Conservation (phyloP, 495 filamentous ascomycete species). For the Amorphotheca resinae region DNA sequence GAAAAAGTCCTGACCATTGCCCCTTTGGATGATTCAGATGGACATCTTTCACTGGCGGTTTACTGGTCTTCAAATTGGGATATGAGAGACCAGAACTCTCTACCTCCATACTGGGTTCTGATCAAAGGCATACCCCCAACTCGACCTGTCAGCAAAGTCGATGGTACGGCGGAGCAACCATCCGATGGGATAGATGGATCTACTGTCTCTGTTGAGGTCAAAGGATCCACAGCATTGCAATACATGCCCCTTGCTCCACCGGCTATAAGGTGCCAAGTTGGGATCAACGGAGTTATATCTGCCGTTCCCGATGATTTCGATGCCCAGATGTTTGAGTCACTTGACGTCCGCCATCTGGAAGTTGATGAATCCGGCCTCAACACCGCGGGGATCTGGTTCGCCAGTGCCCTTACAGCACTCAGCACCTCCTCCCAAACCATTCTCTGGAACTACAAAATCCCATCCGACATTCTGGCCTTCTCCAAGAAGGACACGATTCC, state of each 20-base stretch:
- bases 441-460: slow-evolving; percentile 50
- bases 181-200: neutral
- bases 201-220: neutral
- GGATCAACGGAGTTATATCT: slow-evolving; percentile 10
- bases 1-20: slow-evolving; percentile 42
- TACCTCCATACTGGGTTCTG: slow-evolving; percentile 47
- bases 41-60: slow-evolving; percentile 43
- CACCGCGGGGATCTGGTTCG: slow-evolving; percentile 44
- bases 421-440: slow-evolving; percentile 37
- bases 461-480: slow-evolving; percentile 37
- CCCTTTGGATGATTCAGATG: slow-evolving; percentile 48
- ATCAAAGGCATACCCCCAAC: slow-evolving; percentile 9
- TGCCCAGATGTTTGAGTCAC: slow-evolving; percentile 9
- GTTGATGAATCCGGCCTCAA: slow-evolving; percentile 10
- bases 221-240: neutral
- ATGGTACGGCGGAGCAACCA: neutral
- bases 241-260: neutral
- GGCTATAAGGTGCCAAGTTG: slow-evolving; percentile 18
- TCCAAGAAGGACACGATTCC: slow-evolving; percentile 41
- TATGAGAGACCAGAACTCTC: slow-evolving; percentile 33
- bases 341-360: slow-evolving; percentile 17
- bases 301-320: slow-evolving; percentile 18
- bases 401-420: slow-evolving; percentile 39
- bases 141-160: neutral
- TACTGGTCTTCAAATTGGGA: slow-evolving; percentile 46